Evolutionary conservation across 2,329 filamentous ascomycete genomes (phyloP).

Genomic region (Plenodomus biglobosus): DNA sequence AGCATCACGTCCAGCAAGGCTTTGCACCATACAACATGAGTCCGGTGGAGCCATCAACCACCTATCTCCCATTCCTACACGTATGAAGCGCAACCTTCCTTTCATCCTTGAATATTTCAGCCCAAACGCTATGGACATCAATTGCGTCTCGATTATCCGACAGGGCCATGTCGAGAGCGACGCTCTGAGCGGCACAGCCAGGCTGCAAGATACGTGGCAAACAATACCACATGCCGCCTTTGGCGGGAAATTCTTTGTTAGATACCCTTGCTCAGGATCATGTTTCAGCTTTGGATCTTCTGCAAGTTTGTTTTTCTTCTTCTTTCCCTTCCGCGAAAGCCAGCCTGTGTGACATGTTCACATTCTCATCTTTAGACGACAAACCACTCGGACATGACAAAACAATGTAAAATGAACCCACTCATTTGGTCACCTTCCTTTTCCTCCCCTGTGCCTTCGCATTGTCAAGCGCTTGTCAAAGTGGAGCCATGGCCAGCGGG

Average conservation of each 20-base stretch:
- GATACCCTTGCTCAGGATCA: slow-evolving; percentile 12
- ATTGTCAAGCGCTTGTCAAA: background rate
- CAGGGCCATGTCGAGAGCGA: background rate
- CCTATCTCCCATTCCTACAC: slow-evolving; percentile 38
- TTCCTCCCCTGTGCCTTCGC: background rate
- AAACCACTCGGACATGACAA: background rate
- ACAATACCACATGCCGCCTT: background rate
- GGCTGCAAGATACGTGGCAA: slow-evolving; percentile 6
- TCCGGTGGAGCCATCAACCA: slow-evolving; percentile 34
- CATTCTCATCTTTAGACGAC: background rate
- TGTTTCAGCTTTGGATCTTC: slow-evolving; percentile 3
- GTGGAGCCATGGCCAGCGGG: background rate
- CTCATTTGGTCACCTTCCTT: background rate
- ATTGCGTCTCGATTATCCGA: background rate
- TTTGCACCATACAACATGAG: slow-evolving; percentile 43
- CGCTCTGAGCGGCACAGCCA: slow-evolving; percentile 5
- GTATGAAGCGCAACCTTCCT: slow-evolving; percentile 6
- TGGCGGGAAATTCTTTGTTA: slow-evolving; percentile 2
- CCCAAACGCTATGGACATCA: background rate
- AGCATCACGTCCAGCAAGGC: slow-evolving; percentile 34
- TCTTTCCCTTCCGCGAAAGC: background rate
- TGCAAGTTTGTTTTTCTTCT: background rate
- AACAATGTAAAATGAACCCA: background rate
- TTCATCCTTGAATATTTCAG: background rate
- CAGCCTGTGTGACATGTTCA: background rate